A percentile compares a stretch with the other conserved stretches of the same genome.
These are phyloP conservation scores for Ustilago nuda DNA, from an alignment of 1,284 basidiomycete genomes.

Conservation along the genomic window DNA sequence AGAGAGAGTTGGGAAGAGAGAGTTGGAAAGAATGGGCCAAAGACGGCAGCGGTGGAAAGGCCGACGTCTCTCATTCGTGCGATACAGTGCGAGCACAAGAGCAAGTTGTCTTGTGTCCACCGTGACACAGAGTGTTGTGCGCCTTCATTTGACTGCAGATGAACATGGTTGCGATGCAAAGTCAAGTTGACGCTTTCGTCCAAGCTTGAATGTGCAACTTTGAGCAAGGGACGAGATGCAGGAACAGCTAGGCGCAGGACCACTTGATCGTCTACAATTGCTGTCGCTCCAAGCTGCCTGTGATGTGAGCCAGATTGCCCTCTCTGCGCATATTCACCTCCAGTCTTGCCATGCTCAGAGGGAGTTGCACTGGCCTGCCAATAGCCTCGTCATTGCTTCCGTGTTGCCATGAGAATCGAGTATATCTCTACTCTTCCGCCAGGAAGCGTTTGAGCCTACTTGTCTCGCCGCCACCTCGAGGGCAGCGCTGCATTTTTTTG, in stretches of 20 bases:
- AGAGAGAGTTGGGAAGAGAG: too few species aligned
- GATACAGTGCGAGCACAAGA: not conserved
- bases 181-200: not conserved
- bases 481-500: not conserved
- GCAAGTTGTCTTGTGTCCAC: not conserved
- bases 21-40: too few species aligned
- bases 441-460: not conserved
- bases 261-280: too few species aligned
- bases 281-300: too few species aligned
- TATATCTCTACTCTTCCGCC: not conserved
- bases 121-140: not conserved
- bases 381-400: not conserved
- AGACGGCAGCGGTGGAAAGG: too few species aligned
- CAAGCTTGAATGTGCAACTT: not conserved
- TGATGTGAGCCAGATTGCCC: too few species aligned
- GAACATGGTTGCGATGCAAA: not conserved
- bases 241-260: slow-evolving; percentile 1
- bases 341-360: not conserved
- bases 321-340: not conserved
- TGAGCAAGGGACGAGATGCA: slow-evolving; percentile 6
- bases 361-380: not conserved
- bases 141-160: slow-evolving; percentile 6
- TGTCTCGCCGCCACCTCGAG: not conserved
- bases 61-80: too few species aligned
- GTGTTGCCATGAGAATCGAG: not conserved